Evolutionary conservation across 1,284 basidiomycete genomes (phyloP).

Genomic region (Schizophyllum commune): DNA sequence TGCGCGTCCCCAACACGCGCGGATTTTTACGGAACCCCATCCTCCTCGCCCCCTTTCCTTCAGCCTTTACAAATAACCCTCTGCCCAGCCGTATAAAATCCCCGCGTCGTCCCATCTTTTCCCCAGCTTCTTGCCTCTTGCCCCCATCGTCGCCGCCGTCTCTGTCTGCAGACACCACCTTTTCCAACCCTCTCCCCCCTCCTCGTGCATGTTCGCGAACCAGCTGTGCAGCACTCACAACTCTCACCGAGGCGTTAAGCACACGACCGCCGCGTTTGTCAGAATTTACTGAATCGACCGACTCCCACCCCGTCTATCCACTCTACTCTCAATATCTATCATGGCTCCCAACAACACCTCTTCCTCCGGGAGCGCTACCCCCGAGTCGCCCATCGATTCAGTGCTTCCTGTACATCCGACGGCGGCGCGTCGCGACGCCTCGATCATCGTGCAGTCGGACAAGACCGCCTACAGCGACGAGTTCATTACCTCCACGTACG

Average conservation of each 20-base stretch:
- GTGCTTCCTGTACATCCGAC: slow-evolving; percentile 76
- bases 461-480: slow-evolving; percentile 78
- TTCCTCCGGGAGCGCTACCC: slow-evolving; percentile 59
- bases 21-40: no score
- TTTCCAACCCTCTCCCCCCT: not conserved
- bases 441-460: slow-evolving; percentile 80
- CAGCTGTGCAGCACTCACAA: slow-evolving; percentile 77
- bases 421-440: slow-evolving; percentile 67
- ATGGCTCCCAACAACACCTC: slow-evolving; percentile 42
- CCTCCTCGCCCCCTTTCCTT: no score
- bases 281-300: slow-evolving; percentile 38
- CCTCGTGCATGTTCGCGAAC: slow-evolving; percentile 80
- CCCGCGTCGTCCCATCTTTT: not conserved
- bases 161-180: slow-evolving; percentile 28
- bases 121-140: not conserved
- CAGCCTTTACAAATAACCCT: no score
- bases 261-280: slow-evolving; percentile 58
- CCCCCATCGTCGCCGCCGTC: slow-evolving; percentile 1
- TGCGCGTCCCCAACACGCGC: no score
- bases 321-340: slow-evolving; percentile 13
- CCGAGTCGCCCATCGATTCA: slow-evolving; percentile 58
- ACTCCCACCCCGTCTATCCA: slow-evolving; percentile 14
- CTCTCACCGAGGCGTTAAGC: slow-evolving; percentile 67
- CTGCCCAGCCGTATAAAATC: slow-evolving; percentile 5
- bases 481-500: slow-evolving; percentile 77